Conservation (phyloP, 345 rosid genomes). For the Bretschneidera sinensis region DNA sequence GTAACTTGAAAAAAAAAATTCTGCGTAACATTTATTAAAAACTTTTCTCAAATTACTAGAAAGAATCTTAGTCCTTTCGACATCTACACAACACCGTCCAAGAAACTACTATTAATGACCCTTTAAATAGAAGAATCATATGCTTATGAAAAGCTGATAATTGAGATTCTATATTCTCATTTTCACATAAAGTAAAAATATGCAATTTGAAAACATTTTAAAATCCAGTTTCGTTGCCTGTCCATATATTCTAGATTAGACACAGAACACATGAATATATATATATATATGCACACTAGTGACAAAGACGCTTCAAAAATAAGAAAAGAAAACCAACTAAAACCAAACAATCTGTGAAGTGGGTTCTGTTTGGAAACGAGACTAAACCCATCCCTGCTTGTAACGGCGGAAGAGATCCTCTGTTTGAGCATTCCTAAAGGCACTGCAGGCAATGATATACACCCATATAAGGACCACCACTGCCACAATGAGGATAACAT, state of each 20-base stretch:
- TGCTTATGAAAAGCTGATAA: slow-evolving; percentile 19
- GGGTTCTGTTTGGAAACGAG: slow-evolving; percentile 13
- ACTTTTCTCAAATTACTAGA: too few species aligned
- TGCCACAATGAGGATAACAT: slow-evolving; percentile 63
- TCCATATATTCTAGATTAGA: slow-evolving; percentile 17
- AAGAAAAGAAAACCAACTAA: background rate
- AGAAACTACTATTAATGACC: slow-evolving; percentile 2
- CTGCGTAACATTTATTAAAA: too few species aligned
- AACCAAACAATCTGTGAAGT: background rate
- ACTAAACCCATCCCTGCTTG: slow-evolving; percentile 60
- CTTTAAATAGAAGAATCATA: slow-evolving; percentile 12
- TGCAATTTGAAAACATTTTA: background rate
- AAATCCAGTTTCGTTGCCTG: background rate
- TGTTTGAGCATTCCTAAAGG: slow-evolving; percentile 81
- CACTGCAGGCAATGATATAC: slow-evolving; percentile 78
- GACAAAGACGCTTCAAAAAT: background rate
- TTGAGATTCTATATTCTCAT: slow-evolving; percentile 19
- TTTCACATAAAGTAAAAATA: background rate
- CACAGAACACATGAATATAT: slow-evolving; percentile 10
- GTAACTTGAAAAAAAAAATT: too few species aligned
- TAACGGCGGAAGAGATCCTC: slow-evolving; percentile 67
- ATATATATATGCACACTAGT: slow-evolving; percentile 7
- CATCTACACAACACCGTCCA: too few species aligned
- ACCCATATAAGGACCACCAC: slow-evolving; percentile 76
- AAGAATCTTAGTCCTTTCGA: too few species aligned